Base-by-base conservation (phyloP, 202 grass and related monocot species). In the Digitaria exilis region DNA sequence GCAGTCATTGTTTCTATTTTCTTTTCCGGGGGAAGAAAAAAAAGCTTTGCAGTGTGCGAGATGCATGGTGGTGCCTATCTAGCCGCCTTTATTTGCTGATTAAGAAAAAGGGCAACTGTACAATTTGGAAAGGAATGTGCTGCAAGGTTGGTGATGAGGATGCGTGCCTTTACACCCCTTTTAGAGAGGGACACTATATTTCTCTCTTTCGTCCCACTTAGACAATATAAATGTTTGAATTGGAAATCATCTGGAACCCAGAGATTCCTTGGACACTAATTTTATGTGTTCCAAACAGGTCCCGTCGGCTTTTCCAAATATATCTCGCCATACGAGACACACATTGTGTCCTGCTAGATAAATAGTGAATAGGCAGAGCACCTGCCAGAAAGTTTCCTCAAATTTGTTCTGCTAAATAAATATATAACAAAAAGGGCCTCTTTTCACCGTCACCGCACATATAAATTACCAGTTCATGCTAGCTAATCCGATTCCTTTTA, bases 51-150 rank as follows among this genome's bases (percentile, higher is more conserved):
- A 11, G 75, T 49, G 69, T 26, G 30, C 18, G 41, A 54, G 31
- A 42, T 55, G 70, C 39, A 67, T 76, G 82, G 65, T 57, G 10
- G 29, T 34, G 67, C 17, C 63, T n/a, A n/a, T n/a, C n/a, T 30
- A 8, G 15, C 14, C 17, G 7, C 45, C 45, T 50, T 24, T 15
- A 14, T 76, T 76, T 48, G 80, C 74, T 58, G 57, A 56, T 73
- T 88, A 16, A 65, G 57, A 78, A 83, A n/a, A 87, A 64, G 34
- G 65, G 57, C 19, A 30, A 65, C 29, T 41, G 74, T 79, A 58
- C 74, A 35, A 73, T 65, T 56, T 51, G 21, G 35, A 83, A 82
- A 44, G 71, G 72, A 61, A 51, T 60, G 85, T 22, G 51, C 43
- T 4, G 0, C 22, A 41, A 55, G 65, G 59, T 78, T 22, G 80